A percentile compares a stretch with the other conserved stretches of the same genome.
These are phyloP conservation scores for Xylaria digitata DNA, from an alignment of 2,329 filamentous ascomycete genomes.

Conservation along the genomic window DNA sequence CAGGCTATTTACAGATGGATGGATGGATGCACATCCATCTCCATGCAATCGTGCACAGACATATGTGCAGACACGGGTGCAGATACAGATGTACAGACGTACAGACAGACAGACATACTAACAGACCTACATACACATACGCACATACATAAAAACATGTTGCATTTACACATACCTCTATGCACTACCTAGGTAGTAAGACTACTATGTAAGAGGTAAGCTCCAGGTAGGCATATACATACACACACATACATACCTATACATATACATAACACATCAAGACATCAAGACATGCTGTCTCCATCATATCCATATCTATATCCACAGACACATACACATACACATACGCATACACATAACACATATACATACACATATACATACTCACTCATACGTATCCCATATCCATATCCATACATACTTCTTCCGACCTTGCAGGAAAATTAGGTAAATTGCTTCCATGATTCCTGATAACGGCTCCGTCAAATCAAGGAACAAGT, in stretches of 20 bases:
- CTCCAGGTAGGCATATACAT: neutral
- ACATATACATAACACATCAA: slow-evolving; percentile 9
- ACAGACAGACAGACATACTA: too few relatives aligned
- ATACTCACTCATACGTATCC: neutral
- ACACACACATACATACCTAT: neutral
- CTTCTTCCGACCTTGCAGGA: slow-evolving; percentile 4
- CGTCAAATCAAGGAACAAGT: slow-evolving; percentile 28
- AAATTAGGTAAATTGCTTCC: slow-evolving; percentile 1
- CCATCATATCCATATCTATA: neutral
- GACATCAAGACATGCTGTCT: neutral
- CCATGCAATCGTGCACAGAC: too few relatives aligned
- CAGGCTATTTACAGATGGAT: slow-evolving; percentile 22
- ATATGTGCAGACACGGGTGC: too few relatives aligned
- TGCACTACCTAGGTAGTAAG: too few relatives aligned
- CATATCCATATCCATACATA: neutral
- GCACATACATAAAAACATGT: neutral
- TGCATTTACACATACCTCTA: neutral
- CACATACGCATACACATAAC: neutral
- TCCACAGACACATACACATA: neutral
- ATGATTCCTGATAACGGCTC: slow-evolving; percentile 3
- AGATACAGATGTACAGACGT: too few relatives aligned
- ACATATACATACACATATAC: neutral
- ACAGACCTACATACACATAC: slow-evolving; percentile 9
- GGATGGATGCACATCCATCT: slow-evolving; percentile 1
- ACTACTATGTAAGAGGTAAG: neutral